Evolutionary conservation across 2,329 filamentous ascomycete species (phyloP).

Genomic region (Chrysoporthe puriensis): DNA sequence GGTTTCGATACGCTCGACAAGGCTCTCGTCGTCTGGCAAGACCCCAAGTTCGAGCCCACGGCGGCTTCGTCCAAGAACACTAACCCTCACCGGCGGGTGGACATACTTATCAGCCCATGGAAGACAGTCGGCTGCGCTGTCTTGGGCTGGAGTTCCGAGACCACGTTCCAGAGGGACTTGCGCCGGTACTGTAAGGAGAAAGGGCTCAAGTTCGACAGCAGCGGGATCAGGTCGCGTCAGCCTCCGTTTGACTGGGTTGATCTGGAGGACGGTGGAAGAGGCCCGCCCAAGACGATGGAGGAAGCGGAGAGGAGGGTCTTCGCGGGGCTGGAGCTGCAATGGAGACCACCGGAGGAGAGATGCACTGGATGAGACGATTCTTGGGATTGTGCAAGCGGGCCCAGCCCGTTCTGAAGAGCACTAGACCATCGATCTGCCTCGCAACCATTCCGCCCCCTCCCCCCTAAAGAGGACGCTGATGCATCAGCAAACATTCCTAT

Average conservation of each 20-base stretch:
- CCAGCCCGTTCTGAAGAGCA: not conserved
- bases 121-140: conserved; percentile 86
- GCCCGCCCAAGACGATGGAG: conserved; percentile 63
- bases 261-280: conserved; percentile 59
- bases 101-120: conserved; percentile 91
- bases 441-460: not conserved
- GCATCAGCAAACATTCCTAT: not conserved
- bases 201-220: conserved; percentile 87
- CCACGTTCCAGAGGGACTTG: conserved; percentile 87
- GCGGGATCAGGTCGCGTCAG: conserved; percentile 71
- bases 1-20: conserved; percentile 92
- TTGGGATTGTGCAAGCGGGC: not conserved
- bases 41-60: conserved; percentile 55
- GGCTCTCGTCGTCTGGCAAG: conserved; percentile 89
- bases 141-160: conserved; percentile 85
- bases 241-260: conserved; percentile 64
- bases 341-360: conserved; percentile 67
- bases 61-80: conserved; percentile 59
- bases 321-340: conserved; percentile 71
- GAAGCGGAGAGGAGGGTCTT: conserved; percentile 83
- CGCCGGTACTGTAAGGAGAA: conserved; percentile 76
- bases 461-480: not conserved
- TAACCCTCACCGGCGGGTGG: conserved; percentile 81
- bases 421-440: not conserved
- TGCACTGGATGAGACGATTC: conserved; percentile 63